Evolutionary conservation across 2,329 filamentous ascomycete genomes (phyloP).

Genomic region (Sporothrix inflata): DNA sequence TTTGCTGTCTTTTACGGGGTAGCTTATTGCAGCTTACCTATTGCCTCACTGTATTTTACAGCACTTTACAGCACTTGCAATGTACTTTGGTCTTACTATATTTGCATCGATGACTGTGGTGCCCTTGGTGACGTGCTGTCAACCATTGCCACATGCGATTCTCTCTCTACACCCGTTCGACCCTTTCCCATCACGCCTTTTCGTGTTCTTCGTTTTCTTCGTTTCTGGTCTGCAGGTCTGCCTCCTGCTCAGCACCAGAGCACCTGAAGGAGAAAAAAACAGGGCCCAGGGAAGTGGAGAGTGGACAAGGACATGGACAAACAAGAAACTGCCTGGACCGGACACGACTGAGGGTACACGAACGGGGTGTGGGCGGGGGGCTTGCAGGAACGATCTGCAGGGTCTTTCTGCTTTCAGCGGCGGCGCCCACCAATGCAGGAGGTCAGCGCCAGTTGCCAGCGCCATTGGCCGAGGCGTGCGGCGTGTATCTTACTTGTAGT

Average conservation of each 20-base stretch:
- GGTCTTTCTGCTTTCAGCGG: conserved; percentile 1
- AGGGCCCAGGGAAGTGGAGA: neutral
- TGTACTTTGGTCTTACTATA: neutral
- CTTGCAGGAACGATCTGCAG: conserved; percentile 13
- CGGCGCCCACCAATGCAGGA: neutral
- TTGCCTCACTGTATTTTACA: neutral
- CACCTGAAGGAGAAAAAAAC: neutral
- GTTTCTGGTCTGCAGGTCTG: too few species aligned
- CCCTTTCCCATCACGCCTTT: neutral
- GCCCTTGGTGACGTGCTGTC: too few species aligned
- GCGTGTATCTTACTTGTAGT: too few species aligned
- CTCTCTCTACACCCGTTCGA: neutral
- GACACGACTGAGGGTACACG: neutral
- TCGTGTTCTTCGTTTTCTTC: neutral
- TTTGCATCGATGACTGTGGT: neutral
- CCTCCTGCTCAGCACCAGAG: neutral
- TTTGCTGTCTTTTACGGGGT: neutral
- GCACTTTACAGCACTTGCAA: neutral
- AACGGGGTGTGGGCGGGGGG: neutral
- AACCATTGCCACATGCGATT: neutral
- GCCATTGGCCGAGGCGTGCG: conserved; percentile 7
- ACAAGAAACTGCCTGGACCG: neutral
- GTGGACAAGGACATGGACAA: neutral
- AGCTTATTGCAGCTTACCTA: neutral
- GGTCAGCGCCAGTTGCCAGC: neutral